Percentiles rank a stretch among this genome's conserved stretches.
These are phyloP conservation scores for Stemphylium vesicarium DNA, from an alignment of 2,329 filamentous ascomycete genomes.

Conservation along the genomic window DNA sequence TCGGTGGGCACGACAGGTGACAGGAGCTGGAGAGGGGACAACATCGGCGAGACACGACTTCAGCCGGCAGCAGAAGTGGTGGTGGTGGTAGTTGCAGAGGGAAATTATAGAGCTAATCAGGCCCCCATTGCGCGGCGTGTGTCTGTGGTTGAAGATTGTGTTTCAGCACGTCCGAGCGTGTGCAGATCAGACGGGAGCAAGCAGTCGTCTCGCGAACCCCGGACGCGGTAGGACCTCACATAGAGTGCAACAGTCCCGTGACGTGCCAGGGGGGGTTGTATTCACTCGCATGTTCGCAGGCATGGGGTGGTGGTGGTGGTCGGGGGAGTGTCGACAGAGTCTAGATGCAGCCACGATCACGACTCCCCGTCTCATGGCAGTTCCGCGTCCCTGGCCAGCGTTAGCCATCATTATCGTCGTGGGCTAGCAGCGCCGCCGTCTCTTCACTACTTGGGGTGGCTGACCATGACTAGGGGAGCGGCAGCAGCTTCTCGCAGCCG, in stretches of 20 bases:
- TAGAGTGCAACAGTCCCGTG: constrained; percentile 16
- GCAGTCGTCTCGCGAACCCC: constrained; percentile 24
- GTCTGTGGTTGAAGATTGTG: constrained; percentile 4
- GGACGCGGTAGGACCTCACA: constrained; percentile 3
- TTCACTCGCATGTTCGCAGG: neutral
- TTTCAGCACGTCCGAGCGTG: constrained; percentile 27
- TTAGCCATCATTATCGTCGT: no score
- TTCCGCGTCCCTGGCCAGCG: neutral
- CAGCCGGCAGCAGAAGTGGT: neutral
- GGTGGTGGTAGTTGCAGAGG: constrained; percentile 4
- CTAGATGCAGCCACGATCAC: neutral
- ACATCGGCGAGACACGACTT: constrained; percentile 8
- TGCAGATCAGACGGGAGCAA: constrained; percentile 40
- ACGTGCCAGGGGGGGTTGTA: neutral
- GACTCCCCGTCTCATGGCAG: neutral
- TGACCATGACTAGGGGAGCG: constrained; percentile 6
- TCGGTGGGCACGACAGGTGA: neutral
- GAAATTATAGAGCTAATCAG: neutral
- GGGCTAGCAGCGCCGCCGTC: neutral
- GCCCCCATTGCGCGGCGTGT: neutral
- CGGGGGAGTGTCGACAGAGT: neutral
- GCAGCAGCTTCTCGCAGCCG: constrained; percentile 7
- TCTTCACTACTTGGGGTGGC: neutral
- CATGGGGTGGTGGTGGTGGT: no score
- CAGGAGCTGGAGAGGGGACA: neutral